Percentiles rank a stretch among this genome's conserved stretches.
These are phyloP conservation scores for Polyporus tsugae DNA, from an alignment of 1,284 basidiomycete species.

Conservation along the genomic window DNA sequence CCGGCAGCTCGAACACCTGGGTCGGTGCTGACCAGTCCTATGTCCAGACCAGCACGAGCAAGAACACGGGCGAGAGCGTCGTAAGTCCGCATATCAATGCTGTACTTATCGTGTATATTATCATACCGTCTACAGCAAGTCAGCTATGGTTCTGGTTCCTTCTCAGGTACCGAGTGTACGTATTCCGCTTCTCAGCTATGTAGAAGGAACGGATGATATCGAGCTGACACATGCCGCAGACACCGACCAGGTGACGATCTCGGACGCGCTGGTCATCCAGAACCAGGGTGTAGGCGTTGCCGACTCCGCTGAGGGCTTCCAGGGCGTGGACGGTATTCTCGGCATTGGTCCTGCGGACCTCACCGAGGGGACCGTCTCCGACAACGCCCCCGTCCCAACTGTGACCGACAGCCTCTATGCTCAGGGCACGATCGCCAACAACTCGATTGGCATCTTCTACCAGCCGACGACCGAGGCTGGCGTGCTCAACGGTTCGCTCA, in stretches of 20 bases:
- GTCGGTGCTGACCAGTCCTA: slow-evolving; percentile 58
- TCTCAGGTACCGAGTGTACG: slow-evolving; percentile 60
- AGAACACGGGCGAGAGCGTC: slow-evolving; percentile 52
- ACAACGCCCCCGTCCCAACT: slow-evolving; percentile 42
- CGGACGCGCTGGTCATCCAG: slow-evolving; percentile 50
- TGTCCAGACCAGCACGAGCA: slow-evolving; percentile 50
- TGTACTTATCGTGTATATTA: background rate
- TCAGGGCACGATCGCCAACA: slow-evolving; percentile 51
- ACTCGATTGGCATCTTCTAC: slow-evolving; percentile 61
- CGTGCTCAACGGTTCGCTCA: slow-evolving; percentile 52
- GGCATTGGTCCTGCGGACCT: slow-evolving; percentile 64
- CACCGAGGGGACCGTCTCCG: slow-evolving; percentile 48
- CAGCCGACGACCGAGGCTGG: slow-evolving; percentile 48
- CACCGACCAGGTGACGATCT: slow-evolving; percentile 56
- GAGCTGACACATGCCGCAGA: slow-evolving; percentile 39
- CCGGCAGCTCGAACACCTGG: slow-evolving; percentile 57
- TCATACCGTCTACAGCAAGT: slow-evolving; percentile 42
- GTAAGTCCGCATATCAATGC: slow-evolving; percentile 33
- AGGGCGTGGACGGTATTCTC: slow-evolving; percentile 60
- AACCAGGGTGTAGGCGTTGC: slow-evolving; percentile 64
- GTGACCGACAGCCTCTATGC: slow-evolving; percentile 49
- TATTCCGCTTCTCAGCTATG: slow-evolving; percentile 16
- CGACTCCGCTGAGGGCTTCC: slow-evolving; percentile 48
- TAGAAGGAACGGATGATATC: background rate
- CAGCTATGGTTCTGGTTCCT: slow-evolving; percentile 59